Evolutionary conservation across 2,329 filamentous ascomycete genomes (phyloP).

Genomic region (Verruconis gallopava): DNA sequence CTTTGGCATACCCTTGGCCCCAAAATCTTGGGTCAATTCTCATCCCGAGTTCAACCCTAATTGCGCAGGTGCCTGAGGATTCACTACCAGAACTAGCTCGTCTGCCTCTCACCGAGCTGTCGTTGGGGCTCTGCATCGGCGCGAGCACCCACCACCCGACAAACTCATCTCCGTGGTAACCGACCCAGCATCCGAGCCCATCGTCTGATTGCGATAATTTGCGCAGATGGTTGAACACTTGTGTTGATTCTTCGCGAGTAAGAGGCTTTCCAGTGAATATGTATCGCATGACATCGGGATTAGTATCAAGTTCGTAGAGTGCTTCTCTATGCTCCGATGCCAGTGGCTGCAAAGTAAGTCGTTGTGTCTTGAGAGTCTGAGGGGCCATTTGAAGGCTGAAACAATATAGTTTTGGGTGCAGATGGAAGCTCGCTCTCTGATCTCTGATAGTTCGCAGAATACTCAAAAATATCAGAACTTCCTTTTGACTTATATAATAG

Average conservation of each 20-base stretch:
- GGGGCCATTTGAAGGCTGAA: too few relatives aligned
- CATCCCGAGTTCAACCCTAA: slow-evolving; percentile 3
- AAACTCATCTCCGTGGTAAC: slow-evolving; percentile 2
- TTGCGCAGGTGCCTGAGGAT: background rate
- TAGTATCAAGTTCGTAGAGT: slow-evolving; percentile 2
- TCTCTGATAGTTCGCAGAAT: too few relatives aligned
- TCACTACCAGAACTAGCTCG: background rate
- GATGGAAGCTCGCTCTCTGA: too few relatives aligned
- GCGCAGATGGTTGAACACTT: background rate
- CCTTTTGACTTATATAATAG: too few relatives aligned
- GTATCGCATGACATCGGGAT: slow-evolving; percentile 4
- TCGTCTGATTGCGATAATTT: background rate
- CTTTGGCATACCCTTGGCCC: slow-evolving; percentile 6
- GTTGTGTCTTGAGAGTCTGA: background rate
- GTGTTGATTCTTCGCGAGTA: background rate
- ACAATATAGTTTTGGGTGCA: too few relatives aligned
- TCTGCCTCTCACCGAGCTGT: background rate
- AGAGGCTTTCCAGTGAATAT: slow-evolving; percentile 7
- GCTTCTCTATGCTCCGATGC: background rate
- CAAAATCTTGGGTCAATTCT: slow-evolving; percentile 2
- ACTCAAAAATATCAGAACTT: too few relatives aligned
- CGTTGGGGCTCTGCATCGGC: background rate
- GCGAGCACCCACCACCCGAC: slow-evolving; percentile 6
- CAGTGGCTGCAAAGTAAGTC: slow-evolving; percentile 3
- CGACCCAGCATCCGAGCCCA: slow-evolving; percentile 4